Conservation (phyloP, 2,329 filamentous ascomycete species). For the Bipolaris zeicola region DNA sequence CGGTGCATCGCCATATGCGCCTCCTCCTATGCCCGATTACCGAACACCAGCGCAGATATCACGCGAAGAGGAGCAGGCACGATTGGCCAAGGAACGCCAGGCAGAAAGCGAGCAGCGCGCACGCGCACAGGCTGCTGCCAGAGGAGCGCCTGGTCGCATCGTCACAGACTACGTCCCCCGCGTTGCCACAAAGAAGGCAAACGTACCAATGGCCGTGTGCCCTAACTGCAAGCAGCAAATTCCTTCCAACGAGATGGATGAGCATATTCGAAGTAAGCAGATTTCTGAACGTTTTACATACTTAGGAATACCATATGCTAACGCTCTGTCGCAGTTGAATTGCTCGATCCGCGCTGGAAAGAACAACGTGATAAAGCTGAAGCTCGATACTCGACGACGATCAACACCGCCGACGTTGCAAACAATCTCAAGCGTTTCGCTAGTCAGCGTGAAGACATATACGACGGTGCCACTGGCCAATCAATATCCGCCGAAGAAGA, state of each 20-base stretch:
- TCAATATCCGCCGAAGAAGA: conserved; percentile 74
- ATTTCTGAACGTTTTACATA: not conserved
- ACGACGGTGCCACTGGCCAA: conserved; percentile 74
- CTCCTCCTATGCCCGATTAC: conserved; percentile 36
- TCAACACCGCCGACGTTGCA: conserved; percentile 84
- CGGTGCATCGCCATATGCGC: conserved; percentile 27
- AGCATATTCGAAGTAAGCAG: conserved; percentile 82
- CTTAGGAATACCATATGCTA: conserved; percentile 37
- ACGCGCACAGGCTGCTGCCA: conserved; percentile 78
- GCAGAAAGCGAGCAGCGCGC: conserved; percentile 67
- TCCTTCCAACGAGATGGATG: conserved; percentile 82
- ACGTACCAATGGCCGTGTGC: conserved; percentile 74
- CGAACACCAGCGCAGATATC: conserved; percentile 40
- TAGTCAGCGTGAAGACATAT: conserved; percentile 84
- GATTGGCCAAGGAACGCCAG: conserved; percentile 46
- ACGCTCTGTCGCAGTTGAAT: conserved; percentile 67
- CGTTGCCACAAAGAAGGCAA: conserved; percentile 72
- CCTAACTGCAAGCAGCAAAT: conserved; percentile 94
- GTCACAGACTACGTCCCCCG: conserved; percentile 90
- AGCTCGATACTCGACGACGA: conserved; percentile 81
- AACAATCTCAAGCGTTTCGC: conserved; percentile 95
- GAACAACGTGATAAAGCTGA: conserved; percentile 92
- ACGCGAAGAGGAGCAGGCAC: conserved; percentile 48
- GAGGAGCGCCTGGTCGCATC: conserved; percentile 74
- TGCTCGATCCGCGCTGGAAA: conserved; percentile 93